phyloP scores from a whole-genome alignment of 495 filamentous ascomycete genomes.

The Penicillium argentinense region DNA sequence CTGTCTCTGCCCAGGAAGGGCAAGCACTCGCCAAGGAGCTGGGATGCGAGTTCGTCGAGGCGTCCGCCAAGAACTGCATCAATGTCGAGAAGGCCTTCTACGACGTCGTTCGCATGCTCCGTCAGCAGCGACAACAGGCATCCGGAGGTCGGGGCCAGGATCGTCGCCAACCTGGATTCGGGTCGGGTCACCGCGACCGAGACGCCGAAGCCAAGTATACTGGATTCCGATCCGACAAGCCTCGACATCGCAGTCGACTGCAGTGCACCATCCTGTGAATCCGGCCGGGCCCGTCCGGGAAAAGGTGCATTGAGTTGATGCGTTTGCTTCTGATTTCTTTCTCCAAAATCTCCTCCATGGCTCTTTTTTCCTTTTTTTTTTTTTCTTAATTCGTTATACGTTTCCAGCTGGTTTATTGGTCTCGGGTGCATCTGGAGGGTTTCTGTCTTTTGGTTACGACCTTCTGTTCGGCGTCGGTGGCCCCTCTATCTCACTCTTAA shows the following conservation, averaged over 20 bases:
- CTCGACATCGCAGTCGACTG: conserved; percentile 38
- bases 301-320: conserved; percentile 9
- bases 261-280: conserved; percentile 45
- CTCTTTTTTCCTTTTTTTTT: conserved; percentile 15
- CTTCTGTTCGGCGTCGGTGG: conserved; percentile 26
- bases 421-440: conserved; percentile 32
- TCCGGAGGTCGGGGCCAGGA: conserved; percentile 38
- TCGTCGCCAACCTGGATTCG: conserved; percentile 40
- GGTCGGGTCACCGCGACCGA: conserved; percentile 36
- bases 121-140: conserved; percentile 70
- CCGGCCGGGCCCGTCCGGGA: conserved; percentile 18
- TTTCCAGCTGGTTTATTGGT: conserved; percentile 15
- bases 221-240: conserved; percentile 44
- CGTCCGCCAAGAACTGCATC: conserved; percentile 98
- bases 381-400: conserved; percentile 8
- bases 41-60: conserved; percentile 96
- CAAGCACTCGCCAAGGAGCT: conserved; percentile 87
- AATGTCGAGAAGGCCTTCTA: conserved; percentile 99
- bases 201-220: conserved; percentile 44
- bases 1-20: conserved; percentile 95
- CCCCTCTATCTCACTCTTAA: not conserved
- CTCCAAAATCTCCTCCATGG: not conserved
- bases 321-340: conserved; percentile 18
- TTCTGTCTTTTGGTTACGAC: conserved; percentile 33
- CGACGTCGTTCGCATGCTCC: conserved; percentile 89